Percentiles rank a stretch among this genome's conserved stretches.
Conservation (phyloP, 1,139 yeast species). For the Nakaseomyces kungkrabaensis region DNA sequence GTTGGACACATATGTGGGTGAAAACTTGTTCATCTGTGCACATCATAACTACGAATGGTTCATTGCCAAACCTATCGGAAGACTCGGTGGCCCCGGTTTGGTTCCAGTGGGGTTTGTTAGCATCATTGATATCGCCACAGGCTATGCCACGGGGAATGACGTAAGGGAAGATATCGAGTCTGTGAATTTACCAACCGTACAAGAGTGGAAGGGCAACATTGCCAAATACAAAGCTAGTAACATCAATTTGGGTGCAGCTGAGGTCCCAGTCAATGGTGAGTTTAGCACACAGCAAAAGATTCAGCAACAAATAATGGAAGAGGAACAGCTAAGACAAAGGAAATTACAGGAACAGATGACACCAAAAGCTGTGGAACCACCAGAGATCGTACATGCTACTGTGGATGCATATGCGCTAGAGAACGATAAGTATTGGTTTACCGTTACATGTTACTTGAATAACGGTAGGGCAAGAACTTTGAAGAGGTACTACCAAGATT, state of each 20-base stretch:
- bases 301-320: slow-evolving; percentile 3
- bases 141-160: slow-evolving; percentile 39
- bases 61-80: slow-evolving; percentile 89
- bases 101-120: slow-evolving; percentile 89
- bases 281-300: slow-evolving; percentile 8
- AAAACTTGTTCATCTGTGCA: slow-evolving; percentile 84
- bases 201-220: slow-evolving; percentile 87
- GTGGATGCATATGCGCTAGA: slow-evolving; percentile 78
- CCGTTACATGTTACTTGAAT: slow-evolving; percentile 58
- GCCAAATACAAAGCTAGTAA: slow-evolving; percentile 88
- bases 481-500: slow-evolving; percentile 90
- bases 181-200: slow-evolving; percentile 79
- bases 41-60: slow-evolving; percentile 97
- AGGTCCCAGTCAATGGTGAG: slow-evolving; percentile 7
- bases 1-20: slow-evolving; percentile 74
- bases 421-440: slow-evolving; percentile 84
- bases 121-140: slow-evolving; percentile 66
- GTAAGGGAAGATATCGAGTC: slow-evolving; percentile 47
- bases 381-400: slow-evolving; percentile 45
- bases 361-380: slow-evolving; percentile 8
- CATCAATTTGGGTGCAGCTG: slow-evolving; percentile 49
- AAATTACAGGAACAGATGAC: slow-evolving; percentile 15
- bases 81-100: slow-evolving; percentile 94
- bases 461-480: slow-evolving; percentile 62
- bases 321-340: background rate